Conservation (phyloP, 805 yeast species). For the Danielia reshetovae region DNA sequence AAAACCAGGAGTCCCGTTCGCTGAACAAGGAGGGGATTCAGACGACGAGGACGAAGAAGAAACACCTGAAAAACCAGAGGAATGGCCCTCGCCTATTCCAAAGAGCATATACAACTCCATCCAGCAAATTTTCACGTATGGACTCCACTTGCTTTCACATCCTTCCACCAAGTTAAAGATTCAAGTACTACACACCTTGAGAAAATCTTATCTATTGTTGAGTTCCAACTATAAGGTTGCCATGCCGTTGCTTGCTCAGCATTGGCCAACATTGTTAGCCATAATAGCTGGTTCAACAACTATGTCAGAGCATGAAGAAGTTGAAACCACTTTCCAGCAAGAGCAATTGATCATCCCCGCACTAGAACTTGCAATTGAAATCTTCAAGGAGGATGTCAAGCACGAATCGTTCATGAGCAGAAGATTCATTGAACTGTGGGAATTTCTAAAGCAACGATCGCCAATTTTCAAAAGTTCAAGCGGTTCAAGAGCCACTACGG, state of each 20-base stretch:
- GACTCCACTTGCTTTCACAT: slow-evolving; percentile 67
- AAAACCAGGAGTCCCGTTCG: slow-evolving; percentile 35
- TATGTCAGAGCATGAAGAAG: slow-evolving; percentile 10
- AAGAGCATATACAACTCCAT: slow-evolving; percentile 53
- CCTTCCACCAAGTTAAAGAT: slow-evolving; percentile 53
- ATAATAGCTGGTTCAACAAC: slow-evolving; percentile 17
- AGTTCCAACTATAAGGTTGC: slow-evolving; percentile 26
- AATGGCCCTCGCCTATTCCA: slow-evolving; percentile 70
- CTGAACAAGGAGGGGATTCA: slow-evolving; percentile 18
- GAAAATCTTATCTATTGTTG: slow-evolving; percentile 28
- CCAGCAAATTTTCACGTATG: slow-evolving; percentile 61
- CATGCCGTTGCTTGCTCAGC: slow-evolving; percentile 29
- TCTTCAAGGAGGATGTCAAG: slow-evolving; percentile 27
- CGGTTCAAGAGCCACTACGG: not conserved
- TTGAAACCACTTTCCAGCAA: not conserved
- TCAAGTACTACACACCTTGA: slow-evolving; percentile 50
- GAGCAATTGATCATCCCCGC: slow-evolving; percentile 23
- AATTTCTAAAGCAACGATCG: slow-evolving; percentile 11
- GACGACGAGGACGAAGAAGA: slow-evolving; percentile 28
- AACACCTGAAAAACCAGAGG: slow-evolving; percentile 5
- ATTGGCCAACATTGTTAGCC: slow-evolving; percentile 30
- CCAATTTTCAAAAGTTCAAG: not conserved
- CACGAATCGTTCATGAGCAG: slow-evolving; percentile 46
- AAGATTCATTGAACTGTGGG: slow-evolving; percentile 48
- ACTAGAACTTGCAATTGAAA: slow-evolving; percentile 23